These are phyloP conservation scores for Leucocoprinus birnbaumii DNA, from an alignment of 768 basidiomycete species.

Conservation along the genomic window DNA sequence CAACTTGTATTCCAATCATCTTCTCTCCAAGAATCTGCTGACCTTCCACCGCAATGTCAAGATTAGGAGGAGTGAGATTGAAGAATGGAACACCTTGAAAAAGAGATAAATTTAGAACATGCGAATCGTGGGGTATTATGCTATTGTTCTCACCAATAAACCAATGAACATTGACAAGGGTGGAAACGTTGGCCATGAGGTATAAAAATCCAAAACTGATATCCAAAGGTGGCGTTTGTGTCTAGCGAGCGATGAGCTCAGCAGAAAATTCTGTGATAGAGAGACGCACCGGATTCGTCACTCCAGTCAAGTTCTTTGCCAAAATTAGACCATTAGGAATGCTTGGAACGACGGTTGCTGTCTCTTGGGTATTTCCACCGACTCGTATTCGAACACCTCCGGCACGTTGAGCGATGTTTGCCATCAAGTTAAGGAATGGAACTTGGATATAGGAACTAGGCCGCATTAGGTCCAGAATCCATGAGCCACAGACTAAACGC, in stretches of 20 bases:
- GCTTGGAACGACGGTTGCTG: slow-evolving; percentile 45
- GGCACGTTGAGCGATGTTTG: slow-evolving; percentile 62
- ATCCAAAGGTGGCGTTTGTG: slow-evolving; percentile 65
- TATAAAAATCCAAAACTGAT: slow-evolving; percentile 67
- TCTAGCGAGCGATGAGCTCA: slow-evolving; percentile 30
- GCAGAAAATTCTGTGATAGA: background rate
- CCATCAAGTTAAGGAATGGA: slow-evolving; percentile 78
- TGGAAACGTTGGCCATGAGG: slow-evolving; percentile 61
- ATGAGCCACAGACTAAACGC: slow-evolving; percentile 17
- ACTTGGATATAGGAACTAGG: slow-evolving; percentile 45
- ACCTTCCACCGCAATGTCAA: slow-evolving; percentile 57
- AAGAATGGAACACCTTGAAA: slow-evolving; percentile 65
- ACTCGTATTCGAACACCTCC: slow-evolving; percentile 65
- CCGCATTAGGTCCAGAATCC: slow-evolving; percentile 15
- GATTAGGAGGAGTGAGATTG: slow-evolving; percentile 50
- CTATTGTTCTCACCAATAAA: slow-evolving; percentile 21
- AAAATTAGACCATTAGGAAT: slow-evolving; percentile 47
- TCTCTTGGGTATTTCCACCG: slow-evolving; percentile 82
- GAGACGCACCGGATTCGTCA: slow-evolving; percentile 37
- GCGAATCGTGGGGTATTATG: too few relatives aligned
- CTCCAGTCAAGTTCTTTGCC: slow-evolving; percentile 39
- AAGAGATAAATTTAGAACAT: too few relatives aligned
- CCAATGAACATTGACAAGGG: slow-evolving; percentile 63
- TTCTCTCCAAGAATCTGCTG: slow-evolving; percentile 66
- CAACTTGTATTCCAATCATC: slow-evolving; percentile 68